Percentiles rank a stretch among this genome's conserved stretches.
Conservation (phyloP, 805 yeast species). For the Starmerella stigmatis region DNA sequence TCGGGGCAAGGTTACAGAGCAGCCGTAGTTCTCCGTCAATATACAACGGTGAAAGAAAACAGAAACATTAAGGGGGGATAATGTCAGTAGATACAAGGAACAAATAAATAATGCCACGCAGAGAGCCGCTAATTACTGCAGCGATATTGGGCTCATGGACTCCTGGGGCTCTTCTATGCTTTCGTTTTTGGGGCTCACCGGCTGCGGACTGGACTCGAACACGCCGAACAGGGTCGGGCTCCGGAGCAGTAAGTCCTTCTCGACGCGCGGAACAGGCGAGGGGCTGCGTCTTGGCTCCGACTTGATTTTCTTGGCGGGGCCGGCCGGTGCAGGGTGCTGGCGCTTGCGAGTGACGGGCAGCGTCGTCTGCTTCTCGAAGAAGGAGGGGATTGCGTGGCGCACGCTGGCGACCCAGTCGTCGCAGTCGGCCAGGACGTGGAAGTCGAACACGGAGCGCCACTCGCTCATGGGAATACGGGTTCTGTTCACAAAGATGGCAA, state of each 20-base stretch:
- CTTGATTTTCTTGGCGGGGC: slow-evolving; percentile 13
- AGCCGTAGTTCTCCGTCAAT: no score
- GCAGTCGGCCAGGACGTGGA: slow-evolving; percentile 69
- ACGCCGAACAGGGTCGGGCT: neutral
- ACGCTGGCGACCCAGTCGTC: slow-evolving; percentile 64
- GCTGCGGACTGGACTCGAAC: slow-evolving; percentile 1
- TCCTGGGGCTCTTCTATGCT: neutral
- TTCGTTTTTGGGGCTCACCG: neutral
- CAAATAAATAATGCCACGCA: neutral
- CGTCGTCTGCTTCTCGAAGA: slow-evolving; percentile 44
- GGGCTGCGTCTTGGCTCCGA: slow-evolving; percentile 9
- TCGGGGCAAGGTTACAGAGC: neutral
- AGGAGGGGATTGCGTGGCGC: slow-evolving; percentile 45
- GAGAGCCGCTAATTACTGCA: neutral
- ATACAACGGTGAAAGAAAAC: neutral
- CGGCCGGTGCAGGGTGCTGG: neutral
- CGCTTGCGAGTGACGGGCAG: slow-evolving; percentile 18
- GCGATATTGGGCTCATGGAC: slow-evolving; percentile 3
- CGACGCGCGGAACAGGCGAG: neutral
- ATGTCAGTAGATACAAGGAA: neutral
- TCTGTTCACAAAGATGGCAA: slow-evolving; percentile 65
- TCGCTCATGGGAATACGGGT: slow-evolving; percentile 44
- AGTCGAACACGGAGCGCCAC: slow-evolving; percentile 70
- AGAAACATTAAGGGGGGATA: neutral
- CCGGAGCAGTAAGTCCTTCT: slow-evolving; percentile 1